A percentile compares a stretch with the other conserved stretches of the same genome.
These are phyloP conservation scores for Bullera alba DNA, from an alignment of 768 basidiomycete species.

Conservation along the genomic window DNA sequence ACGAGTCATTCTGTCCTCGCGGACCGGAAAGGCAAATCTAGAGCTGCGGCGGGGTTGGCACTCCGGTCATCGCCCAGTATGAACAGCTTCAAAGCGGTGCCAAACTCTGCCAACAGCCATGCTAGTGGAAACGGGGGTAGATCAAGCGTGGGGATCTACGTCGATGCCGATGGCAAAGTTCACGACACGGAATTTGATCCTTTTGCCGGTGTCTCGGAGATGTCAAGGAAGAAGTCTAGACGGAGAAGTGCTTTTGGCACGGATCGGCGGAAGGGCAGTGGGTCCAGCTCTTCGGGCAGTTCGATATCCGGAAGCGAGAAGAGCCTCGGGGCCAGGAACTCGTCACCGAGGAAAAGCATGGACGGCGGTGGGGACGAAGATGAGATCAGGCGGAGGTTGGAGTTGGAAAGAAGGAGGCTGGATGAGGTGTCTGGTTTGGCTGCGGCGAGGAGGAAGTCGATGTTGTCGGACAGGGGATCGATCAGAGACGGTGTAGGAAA, in stretches of 20 bases:
- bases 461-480: constrained; percentile 21
- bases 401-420: constrained; percentile 27
- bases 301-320: constrained; percentile 12
- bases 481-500: too few relatives aligned
- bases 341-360: constrained; percentile 6
- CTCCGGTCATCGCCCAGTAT: constrained; percentile 1
- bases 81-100: background rate
- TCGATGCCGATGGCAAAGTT: constrained; percentile 36
- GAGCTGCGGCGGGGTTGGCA: background rate
- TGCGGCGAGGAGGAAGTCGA: constrained; percentile 27
- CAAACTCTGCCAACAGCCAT: background rate
- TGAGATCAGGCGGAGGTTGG: constrained; percentile 23
- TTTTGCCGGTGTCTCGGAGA: constrained; percentile 37
- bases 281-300: constrained; percentile 7
- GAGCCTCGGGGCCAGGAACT: background rate
- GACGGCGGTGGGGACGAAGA: constrained; percentile 28
- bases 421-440: constrained; percentile 30
- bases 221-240: constrained; percentile 30
- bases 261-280: constrained; percentile 22
- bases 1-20: background rate
- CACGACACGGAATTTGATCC: constrained; percentile 47
- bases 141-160: constrained; percentile 40
- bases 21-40: constrained; percentile 14
- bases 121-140: too few relatives aligned
- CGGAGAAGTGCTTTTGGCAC: constrained; percentile 40